A percentile compares a stretch with the other conserved stretches of the same genome.
Evolutionary conservation across 371 early-diverging fungal genomes (phyloP).

Genomic region (Fennellomyces sp.): DNA sequence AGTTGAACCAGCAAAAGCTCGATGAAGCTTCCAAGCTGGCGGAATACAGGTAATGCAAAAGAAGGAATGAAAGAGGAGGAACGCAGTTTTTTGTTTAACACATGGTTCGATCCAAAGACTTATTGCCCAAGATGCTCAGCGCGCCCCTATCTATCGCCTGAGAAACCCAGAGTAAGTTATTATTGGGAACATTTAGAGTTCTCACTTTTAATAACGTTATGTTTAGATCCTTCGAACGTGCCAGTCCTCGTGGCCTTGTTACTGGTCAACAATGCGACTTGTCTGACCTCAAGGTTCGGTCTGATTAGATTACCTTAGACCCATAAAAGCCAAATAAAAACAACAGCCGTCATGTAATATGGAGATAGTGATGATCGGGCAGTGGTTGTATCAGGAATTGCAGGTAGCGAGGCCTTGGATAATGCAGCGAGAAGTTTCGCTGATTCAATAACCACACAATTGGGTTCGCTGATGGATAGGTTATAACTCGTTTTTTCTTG

Average conservation of each 20-base stretch:
- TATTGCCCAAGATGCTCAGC: slow-evolving; percentile 47
- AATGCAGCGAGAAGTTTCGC: no score
- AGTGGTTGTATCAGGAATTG: no score
- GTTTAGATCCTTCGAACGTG: slow-evolving; percentile 42
- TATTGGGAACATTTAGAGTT: no score
- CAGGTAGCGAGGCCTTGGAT: no score
- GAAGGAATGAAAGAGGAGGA: background rate
- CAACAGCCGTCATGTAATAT: no score
- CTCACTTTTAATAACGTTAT: background rate
- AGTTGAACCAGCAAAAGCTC: slow-evolving; percentile 24
- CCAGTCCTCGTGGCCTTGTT: slow-evolving; percentile 42
- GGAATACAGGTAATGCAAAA: slow-evolving; percentile 50
- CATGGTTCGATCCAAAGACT: slow-evolving; percentile 25
- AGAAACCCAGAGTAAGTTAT: slow-evolving; percentile 52
- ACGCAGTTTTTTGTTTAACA: background rate
- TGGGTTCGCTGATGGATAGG: no score
- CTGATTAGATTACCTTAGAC: slow-evolving; percentile 35
- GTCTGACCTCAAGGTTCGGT: slow-evolving; percentile 45
- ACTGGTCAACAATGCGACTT: slow-evolving; percentile 44
- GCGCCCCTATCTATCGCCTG: slow-evolving; percentile 48
- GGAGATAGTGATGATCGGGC: no score
- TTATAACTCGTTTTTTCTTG: no score
- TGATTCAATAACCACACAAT: no score
- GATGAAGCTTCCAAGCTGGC: slow-evolving; percentile 38
- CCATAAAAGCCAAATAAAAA: slow-evolving; percentile 7